A percentile compares a stretch with the other conserved stretches of the same genome.
Conservation (phyloP, 805 yeast genomes). For the Candida mattraensis region DNA sequence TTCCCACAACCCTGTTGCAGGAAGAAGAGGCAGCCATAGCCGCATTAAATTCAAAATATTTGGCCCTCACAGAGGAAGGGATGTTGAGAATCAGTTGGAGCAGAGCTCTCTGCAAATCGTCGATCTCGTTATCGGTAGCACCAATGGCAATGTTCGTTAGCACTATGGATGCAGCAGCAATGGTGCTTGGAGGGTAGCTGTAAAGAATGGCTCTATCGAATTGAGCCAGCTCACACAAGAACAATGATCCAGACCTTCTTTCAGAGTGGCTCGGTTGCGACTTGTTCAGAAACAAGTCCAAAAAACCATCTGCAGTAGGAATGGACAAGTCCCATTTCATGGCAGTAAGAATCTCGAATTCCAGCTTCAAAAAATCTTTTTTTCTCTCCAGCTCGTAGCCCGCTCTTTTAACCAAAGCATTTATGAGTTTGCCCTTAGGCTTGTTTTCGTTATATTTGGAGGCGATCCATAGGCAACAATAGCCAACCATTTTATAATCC, state of each 20-base stretch:
- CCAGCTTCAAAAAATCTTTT: slow-evolving; percentile 57
- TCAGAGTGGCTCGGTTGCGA: slow-evolving; percentile 40
- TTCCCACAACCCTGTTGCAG: slow-evolving; percentile 22
- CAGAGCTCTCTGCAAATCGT: slow-evolving; percentile 30
- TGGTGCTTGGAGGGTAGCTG: slow-evolving; percentile 43
- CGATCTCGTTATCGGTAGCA: slow-evolving; percentile 28
- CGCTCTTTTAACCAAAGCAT: slow-evolving; percentile 32
- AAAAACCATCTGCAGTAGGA: slow-evolving; percentile 62
- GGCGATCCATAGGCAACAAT: slow-evolving; percentile 48
- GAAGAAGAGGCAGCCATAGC: slow-evolving; percentile 10
- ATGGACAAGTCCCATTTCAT: slow-evolving; percentile 64
- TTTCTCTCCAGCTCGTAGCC: slow-evolving; percentile 28
- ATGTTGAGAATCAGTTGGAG: slow-evolving; percentile 24
- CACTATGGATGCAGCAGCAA: slow-evolving; percentile 52
- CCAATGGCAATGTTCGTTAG: slow-evolving; percentile 47
- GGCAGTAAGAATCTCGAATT: slow-evolving; percentile 60
- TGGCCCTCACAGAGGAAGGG: slow-evolving; percentile 28
- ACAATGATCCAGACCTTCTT: slow-evolving; percentile 55
- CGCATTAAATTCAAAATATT: too few relatives aligned
- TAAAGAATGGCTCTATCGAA: slow-evolving; percentile 60
- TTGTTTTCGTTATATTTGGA: slow-evolving; percentile 49
- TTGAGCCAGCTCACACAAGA: slow-evolving; percentile 65
- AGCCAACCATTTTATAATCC: slow-evolving; percentile 40
- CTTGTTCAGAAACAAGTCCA: slow-evolving; percentile 50
- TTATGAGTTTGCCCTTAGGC: slow-evolving; percentile 45